Evolutionary conservation across 78 protist genomes (phyloP).

Genomic region (Tieghemostelium lacteum): DNA sequence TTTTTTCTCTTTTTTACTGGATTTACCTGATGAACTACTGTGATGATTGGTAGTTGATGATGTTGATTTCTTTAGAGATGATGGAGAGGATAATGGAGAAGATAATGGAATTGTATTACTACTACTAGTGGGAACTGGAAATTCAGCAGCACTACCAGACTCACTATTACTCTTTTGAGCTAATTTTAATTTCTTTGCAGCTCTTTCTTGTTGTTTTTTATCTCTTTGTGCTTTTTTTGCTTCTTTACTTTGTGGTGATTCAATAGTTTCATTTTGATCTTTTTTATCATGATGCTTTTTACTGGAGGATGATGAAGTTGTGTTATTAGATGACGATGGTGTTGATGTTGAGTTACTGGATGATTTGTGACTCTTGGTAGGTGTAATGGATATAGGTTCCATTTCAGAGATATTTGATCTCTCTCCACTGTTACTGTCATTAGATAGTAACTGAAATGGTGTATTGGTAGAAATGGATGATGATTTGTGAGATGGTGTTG

Average conservation of each 20-base stretch:
- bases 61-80: too few relatives aligned
- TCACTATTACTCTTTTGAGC: too few relatives aligned
- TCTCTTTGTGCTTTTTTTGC: not conserved
- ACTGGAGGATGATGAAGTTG: not conserved
- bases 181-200: not conserved
- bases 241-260: not conserved
- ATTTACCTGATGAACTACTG: too few relatives aligned
- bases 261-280: not conserved
- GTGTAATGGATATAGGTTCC: not conserved
- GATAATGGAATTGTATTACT: slow-evolving; percentile 7
- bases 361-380: not conserved
- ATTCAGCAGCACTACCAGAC: too few relatives aligned
- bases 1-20: too few relatives aligned
- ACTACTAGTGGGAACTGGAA: not conserved
- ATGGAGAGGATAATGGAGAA: not conserved
- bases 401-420: not conserved
- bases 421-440: slow-evolving; percentile 18
- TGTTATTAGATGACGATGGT: not conserved
- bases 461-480: not conserved
- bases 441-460: too few relatives aligned
- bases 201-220: not conserved
- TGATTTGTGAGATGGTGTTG: not conserved
- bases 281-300: slow-evolving; percentile 4
- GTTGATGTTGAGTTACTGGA: not conserved
- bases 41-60: too few relatives aligned